These are phyloP conservation scores for Fusarium duplospermum DNA, from an alignment of 2,329 filamentous ascomycete species.

Conservation along the genomic window DNA sequence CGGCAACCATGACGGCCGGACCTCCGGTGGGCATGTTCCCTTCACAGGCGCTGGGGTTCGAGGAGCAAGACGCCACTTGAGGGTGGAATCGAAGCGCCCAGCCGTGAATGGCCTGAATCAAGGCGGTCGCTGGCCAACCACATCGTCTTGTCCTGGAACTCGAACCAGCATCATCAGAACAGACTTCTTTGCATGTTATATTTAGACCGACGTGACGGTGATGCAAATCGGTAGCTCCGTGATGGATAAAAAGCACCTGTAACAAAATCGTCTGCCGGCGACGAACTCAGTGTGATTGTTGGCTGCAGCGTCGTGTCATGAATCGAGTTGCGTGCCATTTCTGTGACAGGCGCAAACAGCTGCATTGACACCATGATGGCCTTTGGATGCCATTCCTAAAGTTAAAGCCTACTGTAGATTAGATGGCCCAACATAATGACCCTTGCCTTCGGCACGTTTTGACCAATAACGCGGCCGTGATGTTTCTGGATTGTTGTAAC, in stretches of 20 bases:
- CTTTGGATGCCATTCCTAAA: constrained; percentile 16
- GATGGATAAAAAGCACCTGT: not conserved
- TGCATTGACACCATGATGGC: constrained; percentile 18
- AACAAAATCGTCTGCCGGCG: not conserved
- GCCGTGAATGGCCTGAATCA: constrained; percentile 8
- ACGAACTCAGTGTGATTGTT: not conserved
- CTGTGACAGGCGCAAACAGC: constrained; percentile 2
- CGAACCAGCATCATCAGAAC: constrained; percentile 2
- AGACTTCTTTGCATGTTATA: constrained; percentile 13
- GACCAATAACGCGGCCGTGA: not conserved
- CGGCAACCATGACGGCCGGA: constrained; percentile 1
- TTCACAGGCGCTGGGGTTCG: constrained; percentile 20
- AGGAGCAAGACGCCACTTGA: constrained; percentile 18
- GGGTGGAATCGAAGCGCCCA: constrained; percentile 11
- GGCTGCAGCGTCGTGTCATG: not conserved
- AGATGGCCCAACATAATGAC: not conserved
- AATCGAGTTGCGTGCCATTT: constrained; percentile 4
- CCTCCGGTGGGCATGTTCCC: constrained; percentile 10
- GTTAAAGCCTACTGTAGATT: constrained; percentile 10
- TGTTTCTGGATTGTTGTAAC: not conserved
- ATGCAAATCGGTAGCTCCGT: constrained; percentile 20
- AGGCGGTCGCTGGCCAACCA: constrained; percentile 18
- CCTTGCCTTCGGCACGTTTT: not conserved
- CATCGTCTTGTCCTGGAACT: constrained; percentile 9
- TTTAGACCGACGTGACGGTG: constrained; percentile 8